Base-by-base conservation (phyloP, 148 eudicot species). In the Heliamphora exappendiculata region DNA sequence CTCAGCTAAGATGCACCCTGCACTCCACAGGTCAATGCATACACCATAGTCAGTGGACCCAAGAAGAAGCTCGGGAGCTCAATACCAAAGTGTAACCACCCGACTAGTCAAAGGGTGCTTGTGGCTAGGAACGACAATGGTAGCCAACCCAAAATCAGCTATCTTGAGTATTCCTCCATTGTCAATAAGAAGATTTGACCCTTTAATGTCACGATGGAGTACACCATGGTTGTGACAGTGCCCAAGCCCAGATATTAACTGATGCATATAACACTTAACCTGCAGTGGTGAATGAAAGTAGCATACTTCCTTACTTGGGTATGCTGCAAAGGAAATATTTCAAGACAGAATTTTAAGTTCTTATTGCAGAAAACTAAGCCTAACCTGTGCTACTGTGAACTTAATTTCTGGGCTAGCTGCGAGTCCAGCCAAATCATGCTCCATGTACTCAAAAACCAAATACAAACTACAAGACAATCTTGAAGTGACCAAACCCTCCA, bases 401-500 rank as follows among this genome's bases (percentile, higher is more conserved):
- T 91, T 93, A 72, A 93, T 89, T 13, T 84, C 89, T 39, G 98
- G 94, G 79, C 97, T 91, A 22, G 98, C 96, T 75, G 94, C 97
- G 80, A 93, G 97, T 66, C 98, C 98, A 80, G 98, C 97, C 80
- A 93, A 83, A 81, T 93, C 98, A 84, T 93, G 98, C 72, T 88
- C 98, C 98, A 93, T 93, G 75, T 91, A 93, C 79, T 93, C 94
- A 78, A 93, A 90, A 50, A 93, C 98, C 72, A 93, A 84, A 79
- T 93, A 93, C 81, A 93, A 90, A 87, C 98, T 93, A 85, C 97
- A 91, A 26, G 97, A 89, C 98, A 93, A 91, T 78, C 98, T 88
- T 65, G 98, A 93, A 55, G 97, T 93, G 64, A 93, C 98, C 87
- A 93, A 83, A 2, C 98, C 98, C 79, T 91, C 94, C 86, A 93